A percentile compares a stretch with the other conserved stretches of the same genome.
Conservation (phyloP, 495 filamentous ascomycete genomes). For the Daldinia childiae region DNA sequence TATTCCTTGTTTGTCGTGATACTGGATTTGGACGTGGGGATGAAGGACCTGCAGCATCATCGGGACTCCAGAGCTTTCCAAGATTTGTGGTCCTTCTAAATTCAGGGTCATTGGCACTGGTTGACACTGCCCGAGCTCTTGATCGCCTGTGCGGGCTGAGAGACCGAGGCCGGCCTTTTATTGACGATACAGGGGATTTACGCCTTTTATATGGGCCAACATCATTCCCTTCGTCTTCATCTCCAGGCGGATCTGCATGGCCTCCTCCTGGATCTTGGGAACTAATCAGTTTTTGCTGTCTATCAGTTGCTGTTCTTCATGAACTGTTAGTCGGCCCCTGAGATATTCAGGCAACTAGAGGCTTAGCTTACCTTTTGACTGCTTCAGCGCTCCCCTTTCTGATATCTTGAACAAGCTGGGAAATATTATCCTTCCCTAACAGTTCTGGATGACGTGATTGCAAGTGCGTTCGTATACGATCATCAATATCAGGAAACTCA, state of each 20-base stretch:
- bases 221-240: constrained; percentile 23
- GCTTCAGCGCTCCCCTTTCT: constrained; percentile 22
- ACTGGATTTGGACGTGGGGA: constrained; percentile 30
- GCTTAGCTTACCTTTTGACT: constrained; percentile 35
- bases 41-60: constrained; percentile 38
- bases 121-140: constrained; percentile 32
- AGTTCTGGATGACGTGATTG: constrained; percentile 27
- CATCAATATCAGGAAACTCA: constrained; percentile 30
- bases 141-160: constrained; percentile 38
- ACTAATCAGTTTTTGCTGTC: background rate
- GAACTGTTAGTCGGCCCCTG: constrained; percentile 16
- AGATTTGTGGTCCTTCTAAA: constrained; percentile 44
- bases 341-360: background rate
- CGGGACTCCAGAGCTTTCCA: constrained; percentile 51
- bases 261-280: constrained; percentile 25
- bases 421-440: constrained; percentile 29
- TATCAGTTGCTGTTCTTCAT: constrained; percentile 9
- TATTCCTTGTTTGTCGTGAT: constrained; percentile 15
- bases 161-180: constrained; percentile 25
- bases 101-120: constrained; percentile 42
- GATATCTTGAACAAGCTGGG: constrained; percentile 33
- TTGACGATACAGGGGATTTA: constrained; percentile 37
- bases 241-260: background rate
- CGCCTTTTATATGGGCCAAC: constrained; percentile 31
- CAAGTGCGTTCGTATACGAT: constrained; percentile 38